Base-by-base conservation (phyloP, 768 basidiomycete species). In the Tricholoma terreum region DNA sequence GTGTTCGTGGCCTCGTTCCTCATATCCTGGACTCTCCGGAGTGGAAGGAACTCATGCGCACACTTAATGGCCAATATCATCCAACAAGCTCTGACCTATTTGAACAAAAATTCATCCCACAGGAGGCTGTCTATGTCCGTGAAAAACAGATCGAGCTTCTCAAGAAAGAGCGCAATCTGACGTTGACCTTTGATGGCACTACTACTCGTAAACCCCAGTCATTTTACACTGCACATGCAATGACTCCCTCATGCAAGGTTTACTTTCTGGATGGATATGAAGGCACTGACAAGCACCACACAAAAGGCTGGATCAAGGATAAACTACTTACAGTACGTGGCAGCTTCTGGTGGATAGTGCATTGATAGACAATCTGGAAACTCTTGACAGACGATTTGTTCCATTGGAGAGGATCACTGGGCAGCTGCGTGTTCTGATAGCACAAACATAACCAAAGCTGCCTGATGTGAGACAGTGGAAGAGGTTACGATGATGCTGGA, bases 231-330 rank as follows among this genome's bases (percentile, higher is more conserved):
- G 21, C 31, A 7, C 52, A 54, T 53, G 52, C 30, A 30, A 43
- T 52, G 3, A 53, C 52, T 15, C 7, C 40, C 14, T 21, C 15
- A 34, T 14, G 52, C 11, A 17, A 54, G 4, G 24, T 10, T 19
- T 58, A 40, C 21, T 43, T 58, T 51, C 38, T 58, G 8, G 24
- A 43, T 22, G 52, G 51, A 15, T 43, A 54, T 10, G 31, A 58
- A 30, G 57, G 35, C 24, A 17, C 38, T 15, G 52, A 45, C 3
- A 17, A 58, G 24, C 11, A 17, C 8, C 57, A 58, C 50, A 54
- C 17, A 6, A 42, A 40, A 19, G 31, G 27, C 9, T 58, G 52
- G 52, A 19, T 58, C n/a, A 42, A 52, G 30, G 38, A 46, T 12
- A 14, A 21, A 19, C 9, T 56, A 8, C 15, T 50, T 22, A n/a